Evolutionary conservation across 2,329 filamentous ascomycete species (phyloP), one percentile per base, ranked within the genome.

Genomic region (Xylaria sp.): DNA sequence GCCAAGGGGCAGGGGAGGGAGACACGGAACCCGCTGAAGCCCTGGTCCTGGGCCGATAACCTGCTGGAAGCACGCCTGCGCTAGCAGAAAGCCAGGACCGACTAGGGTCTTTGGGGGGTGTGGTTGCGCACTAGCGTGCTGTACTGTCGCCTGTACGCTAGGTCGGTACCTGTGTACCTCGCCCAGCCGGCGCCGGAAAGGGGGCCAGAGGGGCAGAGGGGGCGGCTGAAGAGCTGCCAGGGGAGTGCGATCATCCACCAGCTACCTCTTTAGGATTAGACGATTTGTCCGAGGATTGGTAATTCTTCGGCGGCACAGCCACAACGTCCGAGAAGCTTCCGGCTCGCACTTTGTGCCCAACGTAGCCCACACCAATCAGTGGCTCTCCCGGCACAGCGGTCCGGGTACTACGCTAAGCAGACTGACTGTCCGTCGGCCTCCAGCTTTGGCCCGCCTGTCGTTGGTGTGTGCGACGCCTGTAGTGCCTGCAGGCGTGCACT

Each of bases 301-400:
- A 67, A 66, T 66, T 39, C 8, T 39, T 48, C 6, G 3, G 6
- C 39, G 57, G 48, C 74, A 71, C 74, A 74, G 76, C 76, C 76
- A 77, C 76, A 78, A 74, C 74, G 76, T 78, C 72, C 70, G 69
- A 73, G 66, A 64, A 72, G 28, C 41, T 73, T 74, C 69, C 39
- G 46, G 46, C 57, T 78, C 76, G 74, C 76, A 78, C 76, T 75
- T 76, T 77, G 75, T 69, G 55, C 41, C 58, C 37, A 56, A 67
- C 61, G 3, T n/a, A n/a, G 18, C 15, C 25, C 2, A 37, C 2
- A 37, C 65, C 67, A 67, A 65, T 69, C 48, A 28, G 55, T 68
- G 65, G 46, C 61, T 56, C 60, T 72, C 54, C 70, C 70, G 70
- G 70, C 65, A 65, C 64, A 55, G 70, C 70, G 70, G 70, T 63